phyloP scores from a whole-genome alignment of 2,329 filamentous ascomycete species.

The Escovopsis sp. region DNA sequence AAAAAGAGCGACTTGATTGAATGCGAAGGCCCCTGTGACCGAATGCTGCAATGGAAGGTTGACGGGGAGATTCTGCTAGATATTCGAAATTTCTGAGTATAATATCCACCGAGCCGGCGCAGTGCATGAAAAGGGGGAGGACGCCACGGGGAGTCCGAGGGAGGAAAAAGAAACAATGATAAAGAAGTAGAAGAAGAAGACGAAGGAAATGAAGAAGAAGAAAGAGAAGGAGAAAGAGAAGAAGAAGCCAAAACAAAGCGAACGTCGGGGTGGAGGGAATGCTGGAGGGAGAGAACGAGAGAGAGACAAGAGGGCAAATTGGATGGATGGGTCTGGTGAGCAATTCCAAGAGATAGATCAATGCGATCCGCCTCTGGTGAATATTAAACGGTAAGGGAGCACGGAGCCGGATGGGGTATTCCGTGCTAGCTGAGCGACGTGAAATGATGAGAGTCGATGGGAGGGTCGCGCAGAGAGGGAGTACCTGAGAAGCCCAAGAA shows the following conservation, averaged over 20 bases:
- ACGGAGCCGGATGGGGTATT: constrained; percentile 1
- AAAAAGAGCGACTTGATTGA: constrained; percentile 2
- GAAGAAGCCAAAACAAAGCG: no score
- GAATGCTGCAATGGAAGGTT: no score
- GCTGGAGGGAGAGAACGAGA: no score
- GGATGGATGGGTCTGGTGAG: constrained; percentile 6
- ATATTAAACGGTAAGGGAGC: no score
- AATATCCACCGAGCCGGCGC: background rate
- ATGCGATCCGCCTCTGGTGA: no score
- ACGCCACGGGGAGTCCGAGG: constrained; percentile 2
- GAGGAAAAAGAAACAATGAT: background rate
- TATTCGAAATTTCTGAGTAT: background rate
- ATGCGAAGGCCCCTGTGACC: background rate
- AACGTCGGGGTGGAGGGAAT: no score
- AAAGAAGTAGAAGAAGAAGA: background rate
- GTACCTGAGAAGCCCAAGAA: constrained; percentile 2
- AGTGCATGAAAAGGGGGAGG: background rate
- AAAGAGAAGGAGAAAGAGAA: no score
- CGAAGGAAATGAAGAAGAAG: background rate
- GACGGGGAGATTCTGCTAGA: no score
- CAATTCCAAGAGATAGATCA: constrained; percentile 1
- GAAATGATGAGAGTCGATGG: constrained; percentile 1
- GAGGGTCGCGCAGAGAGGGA: constrained; percentile 2
- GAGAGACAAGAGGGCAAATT: background rate
- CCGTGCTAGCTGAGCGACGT: background rate